Conservation (phyloP, 2,329 filamentous ascomycete genomes). For the Annulohypoxylon truncatum region DNA sequence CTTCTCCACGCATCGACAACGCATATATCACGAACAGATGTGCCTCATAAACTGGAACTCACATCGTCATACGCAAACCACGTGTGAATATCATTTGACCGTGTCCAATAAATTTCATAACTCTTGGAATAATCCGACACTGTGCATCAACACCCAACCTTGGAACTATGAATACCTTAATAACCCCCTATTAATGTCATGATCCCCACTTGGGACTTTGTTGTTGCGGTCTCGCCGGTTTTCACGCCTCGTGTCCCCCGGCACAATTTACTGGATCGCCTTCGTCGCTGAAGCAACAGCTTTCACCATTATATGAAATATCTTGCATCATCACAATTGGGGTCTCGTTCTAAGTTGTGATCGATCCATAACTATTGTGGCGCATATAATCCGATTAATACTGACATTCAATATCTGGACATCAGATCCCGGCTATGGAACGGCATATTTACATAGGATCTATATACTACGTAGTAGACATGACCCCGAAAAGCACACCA, state of each 20-base stretch:
- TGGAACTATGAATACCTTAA: slow-evolving; percentile 5
- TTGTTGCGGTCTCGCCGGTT: slow-evolving; percentile 10
- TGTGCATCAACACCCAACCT: slow-evolving; percentile 2
- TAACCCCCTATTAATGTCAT: slow-evolving; percentile 15
- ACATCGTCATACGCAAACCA: neutral
- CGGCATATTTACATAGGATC: neutral
- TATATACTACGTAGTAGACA: neutral
- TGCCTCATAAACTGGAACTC: neutral
- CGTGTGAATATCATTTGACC: neutral
- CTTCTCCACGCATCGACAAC: slow-evolving; percentile 5
- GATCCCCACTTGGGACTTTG: slow-evolving; percentile 9
- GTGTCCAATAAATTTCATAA: neutral
- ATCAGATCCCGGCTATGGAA: neutral
- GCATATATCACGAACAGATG: slow-evolving; percentile 8
- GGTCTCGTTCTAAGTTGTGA: neutral
- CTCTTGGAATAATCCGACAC: neutral
- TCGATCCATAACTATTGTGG: neutral
- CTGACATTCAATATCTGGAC: neutral
- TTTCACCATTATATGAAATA: neutral
- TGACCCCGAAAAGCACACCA: neutral
- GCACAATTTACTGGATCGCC: neutral
- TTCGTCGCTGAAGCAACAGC: neutral
- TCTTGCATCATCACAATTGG: neutral
- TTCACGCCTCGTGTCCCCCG: slow-evolving; percentile 17
- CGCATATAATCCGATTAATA: neutral